Base-by-base conservation (phyloP, 169 alveolate genomes). In the Cryptosporidium muris region DNA sequence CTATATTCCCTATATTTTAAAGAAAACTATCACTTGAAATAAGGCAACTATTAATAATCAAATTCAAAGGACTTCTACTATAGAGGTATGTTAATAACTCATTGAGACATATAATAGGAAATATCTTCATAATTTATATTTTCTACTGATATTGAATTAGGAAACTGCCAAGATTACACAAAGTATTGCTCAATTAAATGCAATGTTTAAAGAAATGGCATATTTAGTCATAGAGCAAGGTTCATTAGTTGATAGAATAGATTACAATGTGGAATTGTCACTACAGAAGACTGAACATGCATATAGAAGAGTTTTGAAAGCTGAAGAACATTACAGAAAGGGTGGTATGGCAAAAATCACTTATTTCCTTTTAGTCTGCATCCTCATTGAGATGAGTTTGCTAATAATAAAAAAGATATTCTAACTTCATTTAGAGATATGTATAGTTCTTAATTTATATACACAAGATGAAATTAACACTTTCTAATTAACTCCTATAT, bases 151-250 rank as follows among this genome's bases (percentile, higher is more conserved):
- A 60, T 6, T 25, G 52, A 49, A 43, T 74, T 63, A 64, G 82
- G 95, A 80, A 92, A 91, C 63, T 82, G 62, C 67, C 65, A 90
- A 90, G 67, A 91, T 92, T 5, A 89, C 93, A 37, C 81, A 88
- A 62, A 90, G 92, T 8, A 91, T 92, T 38, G 65, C 80, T n/a
- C 92, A 90, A 52, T 90, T 92, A 62, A 90, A 91, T 63, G 82
- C 90, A 65, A 68, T 92, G 40, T 92, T 92, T 81, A 92, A 90
- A 67, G 95, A 92, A 81, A 54, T 92, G 80, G 81, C 92, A n/a
- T 88, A 80, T 2, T 64, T 92, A 81, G 89, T 92, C 34, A 88
- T 89, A 65, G 95, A 92, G 51, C 95, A 92, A 63, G 95, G 95
- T 2, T 82, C 95, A 40, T 54, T 92, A 63, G 51, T 92, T 45